Conservation (phyloP, 441 rosid genomes). For the Populus trichocarpa region DNA sequence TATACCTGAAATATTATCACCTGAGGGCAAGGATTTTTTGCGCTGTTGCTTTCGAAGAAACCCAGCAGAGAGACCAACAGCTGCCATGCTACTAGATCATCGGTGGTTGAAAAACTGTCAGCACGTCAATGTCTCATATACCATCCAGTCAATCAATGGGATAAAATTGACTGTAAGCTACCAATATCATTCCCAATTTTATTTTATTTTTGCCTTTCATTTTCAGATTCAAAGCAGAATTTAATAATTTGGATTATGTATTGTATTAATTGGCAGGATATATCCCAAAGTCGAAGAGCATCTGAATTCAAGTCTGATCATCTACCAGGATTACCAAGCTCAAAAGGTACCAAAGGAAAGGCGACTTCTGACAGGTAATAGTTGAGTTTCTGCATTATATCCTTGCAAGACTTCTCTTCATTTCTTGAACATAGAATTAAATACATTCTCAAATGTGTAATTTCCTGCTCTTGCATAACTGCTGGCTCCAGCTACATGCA, state of each 20-base stretch:
- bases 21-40: constrained; percentile 82
- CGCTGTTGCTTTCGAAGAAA: constrained; percentile 71
- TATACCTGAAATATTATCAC: constrained; percentile 70
- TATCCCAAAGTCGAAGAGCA: constrained; percentile 35
- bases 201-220: neutral
- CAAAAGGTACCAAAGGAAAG: constrained; percentile 31
- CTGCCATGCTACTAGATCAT: constrained; percentile 71
- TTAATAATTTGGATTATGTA: neutral
- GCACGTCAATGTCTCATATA: constrained; percentile 39
- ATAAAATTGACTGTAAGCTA: constrained; percentile 45
- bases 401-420: neutral
- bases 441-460: constrained; percentile 8
- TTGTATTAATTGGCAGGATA: constrained; percentile 44
- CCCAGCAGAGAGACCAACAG: constrained; percentile 85
- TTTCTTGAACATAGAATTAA: neutral
- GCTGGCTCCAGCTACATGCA: constrained; percentile 41
- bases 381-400: constrained; percentile 1
- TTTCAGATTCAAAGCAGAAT: neutral
- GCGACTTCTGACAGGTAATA: constrained; percentile 51
- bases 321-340: constrained; percentile 27
- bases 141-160: constrained; percentile 35
- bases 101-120: constrained; percentile 52
- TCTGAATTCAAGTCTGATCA: constrained; percentile 48
- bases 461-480: constrained; percentile 21
- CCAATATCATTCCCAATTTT: neutral